These are phyloP conservation scores for Boletus sp. DNA, from an alignment of 1,284 basidiomycete species.

Conservation along the genomic window DNA sequence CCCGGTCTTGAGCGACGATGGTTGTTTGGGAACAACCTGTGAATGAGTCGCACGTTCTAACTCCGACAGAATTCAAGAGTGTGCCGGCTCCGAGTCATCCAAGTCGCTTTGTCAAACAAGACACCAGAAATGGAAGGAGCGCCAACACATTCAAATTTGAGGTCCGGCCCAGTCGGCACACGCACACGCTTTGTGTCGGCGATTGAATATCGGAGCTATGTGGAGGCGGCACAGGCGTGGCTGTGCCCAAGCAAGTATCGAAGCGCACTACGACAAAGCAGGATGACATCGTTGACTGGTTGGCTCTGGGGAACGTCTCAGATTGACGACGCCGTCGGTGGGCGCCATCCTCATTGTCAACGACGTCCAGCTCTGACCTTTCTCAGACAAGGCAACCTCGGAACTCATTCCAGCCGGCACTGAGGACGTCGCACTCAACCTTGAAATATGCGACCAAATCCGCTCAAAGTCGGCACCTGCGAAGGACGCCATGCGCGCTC, in stretches of 20 bases:
- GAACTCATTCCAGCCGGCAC: slow-evolving; percentile 80
- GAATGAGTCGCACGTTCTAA: slow-evolving; percentile 37
- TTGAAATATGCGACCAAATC: slow-evolving; percentile 98
- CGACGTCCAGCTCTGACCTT: not conserved
- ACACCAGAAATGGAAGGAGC: not conserved
- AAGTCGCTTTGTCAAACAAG: slow-evolving; percentile 11
- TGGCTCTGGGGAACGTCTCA: slow-evolving; percentile 80
- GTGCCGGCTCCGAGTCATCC: slow-evolving; percentile 30
- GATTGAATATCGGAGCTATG: slow-evolving; percentile 24
- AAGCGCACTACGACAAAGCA: slow-evolving; percentile 22
- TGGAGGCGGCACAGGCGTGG: slow-evolving; percentile 24
- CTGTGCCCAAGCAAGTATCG: slow-evolving; percentile 21
- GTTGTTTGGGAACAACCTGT: slow-evolving; percentile 43
- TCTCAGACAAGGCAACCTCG: slow-evolving; percentile 86
- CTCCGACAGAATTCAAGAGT: slow-evolving; percentile 40
- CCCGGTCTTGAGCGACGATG: slow-evolving; percentile 36
- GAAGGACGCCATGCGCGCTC: slow-evolving; percentile 86
- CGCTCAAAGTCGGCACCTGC: slow-evolving; percentile 88
- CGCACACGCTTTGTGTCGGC: slow-evolving; percentile 19
- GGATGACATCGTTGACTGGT: slow-evolving; percentile 52
- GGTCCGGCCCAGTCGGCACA: slow-evolving; percentile 19
- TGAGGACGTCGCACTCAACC: slow-evolving; percentile 92
- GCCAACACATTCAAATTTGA: not conserved
- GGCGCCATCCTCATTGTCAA: slow-evolving; percentile 30
- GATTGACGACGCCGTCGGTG: slow-evolving; percentile 77